Evolutionary conservation across 2,329 filamentous ascomycete genomes (phyloP), one percentile per base, ranked within the genome.

Genomic region (Fusarium domesticum): DNA sequence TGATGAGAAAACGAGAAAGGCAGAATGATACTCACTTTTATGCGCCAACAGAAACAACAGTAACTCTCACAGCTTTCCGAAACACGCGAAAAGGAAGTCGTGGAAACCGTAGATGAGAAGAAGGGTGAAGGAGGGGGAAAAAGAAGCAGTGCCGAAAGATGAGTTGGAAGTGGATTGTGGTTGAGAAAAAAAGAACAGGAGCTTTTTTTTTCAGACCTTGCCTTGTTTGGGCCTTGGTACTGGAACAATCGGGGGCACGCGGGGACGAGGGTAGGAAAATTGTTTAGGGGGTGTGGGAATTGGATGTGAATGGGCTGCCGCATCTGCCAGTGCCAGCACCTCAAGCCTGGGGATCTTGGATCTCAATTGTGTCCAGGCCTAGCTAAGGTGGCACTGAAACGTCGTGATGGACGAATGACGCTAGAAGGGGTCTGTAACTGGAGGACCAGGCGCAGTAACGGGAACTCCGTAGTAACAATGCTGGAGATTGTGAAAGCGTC

Each of bases 41-140:
- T 65, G 72, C 71, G 72, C 72, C 72, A 70, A 68, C 65, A 73
- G 73, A 68, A 73, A 70, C 68, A 68, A 68, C 63, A 65, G 64
- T 65, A 67, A 67, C 61, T 64, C 60, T 67, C 63, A 68, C 60
- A 67, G 69, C 59, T 58, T 65, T 66, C 65, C 65, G 66, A 70
- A 70, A 69, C 65, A 69, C 66, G 68, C 67, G 67, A 63, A 70
- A 71, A 67, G 69, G 71, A 74, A 73, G 69, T 62, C 62, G 63
- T 65, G 63, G 64, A 62, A 68, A 67, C 57, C 63, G 66, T 66
- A 12, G 64, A 65, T 64, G 64, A 60, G 60, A 57, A 60, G 58
- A 56, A 54, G 61, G 51, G 54, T 54, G 51, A 39, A 50, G 60
- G 60, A 61, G 60, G 63, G 64, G 23, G 62, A 59, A 65, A 53